Percentiles rank a stretch among this genome's conserved stretches.
These are phyloP conservation scores for Physocladia obscura DNA, from an alignment of 192 early-diverging fungal species.

Conservation along the genomic window DNA sequence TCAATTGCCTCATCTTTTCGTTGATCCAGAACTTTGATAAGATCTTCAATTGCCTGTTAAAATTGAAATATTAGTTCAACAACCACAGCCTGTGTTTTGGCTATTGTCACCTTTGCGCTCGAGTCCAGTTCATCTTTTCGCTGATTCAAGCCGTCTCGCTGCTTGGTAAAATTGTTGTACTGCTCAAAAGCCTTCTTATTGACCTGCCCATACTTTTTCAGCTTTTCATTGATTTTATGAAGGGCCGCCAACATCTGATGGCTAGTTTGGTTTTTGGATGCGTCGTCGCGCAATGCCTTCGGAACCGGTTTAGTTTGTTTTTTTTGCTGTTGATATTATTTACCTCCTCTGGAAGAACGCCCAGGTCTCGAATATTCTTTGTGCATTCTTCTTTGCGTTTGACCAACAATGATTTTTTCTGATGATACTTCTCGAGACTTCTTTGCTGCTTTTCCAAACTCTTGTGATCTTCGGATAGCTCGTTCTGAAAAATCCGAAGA, in stretches of 20 bases:
- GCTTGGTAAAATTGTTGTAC: constrained; percentile 89
- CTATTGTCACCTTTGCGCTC: constrained; percentile 55
- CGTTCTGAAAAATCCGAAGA: constrained; percentile 31
- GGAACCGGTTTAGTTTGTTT: neutral
- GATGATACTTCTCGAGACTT: constrained; percentile 73
- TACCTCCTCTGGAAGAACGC: constrained; percentile 86
- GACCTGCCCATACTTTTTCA: constrained; percentile 90
- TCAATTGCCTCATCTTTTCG: constrained; percentile 97
- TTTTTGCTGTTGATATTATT: constrained; percentile 34
- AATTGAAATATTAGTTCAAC: neutral
- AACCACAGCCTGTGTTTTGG: constrained; percentile 1
- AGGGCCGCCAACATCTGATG: constrained; percentile 44
- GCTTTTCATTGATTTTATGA: constrained; percentile 76
- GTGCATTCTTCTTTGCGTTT: constrained; percentile 86
- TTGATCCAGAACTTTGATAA: constrained; percentile 89
- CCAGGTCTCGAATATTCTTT: constrained; percentile 88
- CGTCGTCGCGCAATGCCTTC: constrained; percentile 16
- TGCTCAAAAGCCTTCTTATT: constrained; percentile 99
- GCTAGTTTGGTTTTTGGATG: constrained; percentile 5
- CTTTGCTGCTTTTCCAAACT: constrained; percentile 56
- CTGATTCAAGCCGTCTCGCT: constrained; percentile 76
- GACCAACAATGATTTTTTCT: constrained; percentile 58
- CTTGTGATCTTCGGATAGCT: constrained; percentile 51
- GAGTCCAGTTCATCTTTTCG: constrained; percentile 87
- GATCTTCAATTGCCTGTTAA: constrained; percentile 72